Evolutionary conservation across 495 filamentous ascomycete species (phyloP), one percentile per base, ranked within the genome.

Genomic region (Ramalina intermedia): DNA sequence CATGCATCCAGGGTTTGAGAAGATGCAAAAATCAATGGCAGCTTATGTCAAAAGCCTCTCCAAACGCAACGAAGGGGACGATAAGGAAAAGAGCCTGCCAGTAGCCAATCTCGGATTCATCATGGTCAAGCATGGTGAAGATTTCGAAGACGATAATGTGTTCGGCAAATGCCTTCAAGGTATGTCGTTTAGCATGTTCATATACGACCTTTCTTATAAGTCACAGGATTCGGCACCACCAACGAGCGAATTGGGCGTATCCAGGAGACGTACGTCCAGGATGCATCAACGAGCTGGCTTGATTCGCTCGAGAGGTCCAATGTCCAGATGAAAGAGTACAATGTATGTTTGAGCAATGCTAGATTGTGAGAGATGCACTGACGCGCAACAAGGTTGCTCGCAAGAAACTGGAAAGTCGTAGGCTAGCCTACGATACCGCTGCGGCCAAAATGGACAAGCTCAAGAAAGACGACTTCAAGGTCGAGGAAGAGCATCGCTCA

Each of bases 311-410:
- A 96, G 61, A 71, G 90, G 53, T 91, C 85, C 11, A 65, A 95
- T 49, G 82, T 85, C 26, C 89, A 94, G 74, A 87, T 96, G 86
- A 96, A 94, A 62, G 93, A 98, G 58, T 96, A 96, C 53, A 88
- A 95, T 76, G 86, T 84, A 70, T 45, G 63, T 56, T 14, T 13
- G 3, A 11, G 26, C 12, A 12, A 23, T 7, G 60, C 38, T 43
- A 17, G 20, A 40, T 27, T 29, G 9, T 37, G 33, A 2, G 14
- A 38, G 29, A 20, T n/a, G 9, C 48, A 38, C 50, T 59, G 41
- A 52, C 44, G 26, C 2, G 8, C 23, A 23, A 55, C 53, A 4
- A 90, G 86, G 68, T 74, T 52, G 79, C 91, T 42, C 82, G 89
- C 54, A 96, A 90, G 75, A 98, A 96, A 78, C 81, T 98, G 39